Base-by-base conservation (phyloP, 2,329 filamentous ascomycete genomes). In the Thielaviopsis euricoi region DNA sequence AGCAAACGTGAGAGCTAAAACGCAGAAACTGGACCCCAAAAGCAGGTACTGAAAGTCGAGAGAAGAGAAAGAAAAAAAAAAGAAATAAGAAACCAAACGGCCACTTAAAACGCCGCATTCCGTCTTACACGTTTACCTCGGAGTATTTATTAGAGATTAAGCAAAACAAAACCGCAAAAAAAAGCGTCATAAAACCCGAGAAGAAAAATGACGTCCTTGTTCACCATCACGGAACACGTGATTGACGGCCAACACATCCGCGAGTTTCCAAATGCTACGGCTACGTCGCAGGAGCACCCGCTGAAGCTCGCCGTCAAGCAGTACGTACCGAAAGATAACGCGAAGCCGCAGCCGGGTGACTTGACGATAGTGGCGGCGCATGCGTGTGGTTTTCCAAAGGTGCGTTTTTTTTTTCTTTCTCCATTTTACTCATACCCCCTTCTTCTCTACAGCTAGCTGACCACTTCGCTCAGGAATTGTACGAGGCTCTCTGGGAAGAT, bases 381-480 rank as follows among this genome's bases (percentile, higher is more conserved):
- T 71, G 91, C 89, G 54, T 96, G 96, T 72, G 91, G 85, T 12
- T 95, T 96, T 64, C 86, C 88, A 12, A 97, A 96, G 77, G 87
- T 87, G 49, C 48, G 21, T 22, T 22, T 51, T 12, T 51, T 22
- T 51, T 22, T 51, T 13, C 5, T 33, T 33, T 33, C 29, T 51
- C 6, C 6, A 40, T 3, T 53, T 55, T 49, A 46, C 12, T 25
- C 3, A 7, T 53, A 15, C n/a, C 5, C n/a, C n/a, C 15, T 13
- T 15, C 6, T 26, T 15, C 21, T 17, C 29, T 43, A 21, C 40
- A 19, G n/a, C 29, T 43, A 40, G 9, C 1, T 58, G 17, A 43
- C 37, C 5, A 43, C n/a, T n/a, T n/a, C n/a, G 37, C 13, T 17
- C 13, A 89, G 86, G 91, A 97, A 74, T 71, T 96, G 1, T 96